Evolutionary conservation across 2,329 filamentous ascomycete genomes (phyloP).

Genomic region (Ampelomyces quisqualis): DNA sequence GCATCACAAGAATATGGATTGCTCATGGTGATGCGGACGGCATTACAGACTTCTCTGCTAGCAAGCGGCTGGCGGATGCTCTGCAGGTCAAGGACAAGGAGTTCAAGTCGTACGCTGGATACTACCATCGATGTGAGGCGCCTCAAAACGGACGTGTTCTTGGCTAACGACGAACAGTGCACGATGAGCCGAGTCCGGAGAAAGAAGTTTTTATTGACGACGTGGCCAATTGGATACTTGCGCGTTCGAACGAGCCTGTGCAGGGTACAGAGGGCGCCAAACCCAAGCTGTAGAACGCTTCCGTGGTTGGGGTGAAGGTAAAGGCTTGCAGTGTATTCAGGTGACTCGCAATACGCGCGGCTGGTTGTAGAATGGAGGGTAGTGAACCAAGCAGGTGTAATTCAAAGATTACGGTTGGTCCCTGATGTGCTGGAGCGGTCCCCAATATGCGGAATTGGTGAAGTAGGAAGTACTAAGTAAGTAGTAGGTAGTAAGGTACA

Average conservation of each 20-base stretch:
- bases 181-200: conserved; percentile 41
- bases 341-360: too few species aligned
- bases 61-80: conserved; percentile 63
- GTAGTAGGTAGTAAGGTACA: too few species aligned
- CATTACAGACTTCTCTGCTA: conserved; percentile 65
- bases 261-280: conserved; percentile 30
- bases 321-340: too few species aligned
- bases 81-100: conserved; percentile 64
- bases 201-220: conserved; percentile 40
- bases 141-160: not conserved
- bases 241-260: conserved; percentile 34
- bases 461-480: too few species aligned
- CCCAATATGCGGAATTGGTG: too few species aligned
- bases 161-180: conserved; percentile 34
- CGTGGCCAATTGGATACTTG: conserved; percentile 40
- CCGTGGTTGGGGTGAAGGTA: too few species aligned
- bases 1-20: conserved; percentile 67
- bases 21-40: conserved; percentile 75
- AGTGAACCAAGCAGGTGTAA: too few species aligned
- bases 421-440: too few species aligned
- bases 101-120: conserved; percentile 73
- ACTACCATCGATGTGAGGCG: conserved; percentile 67
- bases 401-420: too few species aligned
- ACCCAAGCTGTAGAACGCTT: conserved; percentile 41
- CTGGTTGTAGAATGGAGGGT: too few species aligned